phyloP scores from a whole-genome alignment of 2,329 filamentous ascomycete genomes.

The Aotearoamyces nothofagi region DNA sequence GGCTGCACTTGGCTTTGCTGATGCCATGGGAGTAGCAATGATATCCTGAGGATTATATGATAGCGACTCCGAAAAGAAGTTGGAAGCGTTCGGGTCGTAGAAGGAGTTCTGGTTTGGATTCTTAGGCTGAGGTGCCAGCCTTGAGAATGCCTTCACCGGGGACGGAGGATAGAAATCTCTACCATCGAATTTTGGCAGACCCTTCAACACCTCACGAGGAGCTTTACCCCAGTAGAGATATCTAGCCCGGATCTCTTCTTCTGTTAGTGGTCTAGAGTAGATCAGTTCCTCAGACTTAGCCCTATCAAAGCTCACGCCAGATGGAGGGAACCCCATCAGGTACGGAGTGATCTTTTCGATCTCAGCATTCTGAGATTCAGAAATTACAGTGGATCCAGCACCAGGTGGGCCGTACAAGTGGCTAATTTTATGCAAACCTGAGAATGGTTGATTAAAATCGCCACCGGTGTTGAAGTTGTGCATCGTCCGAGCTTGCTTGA shows the following conservation, averaged over 20 bases:
- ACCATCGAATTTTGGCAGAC: constrained; percentile 48
- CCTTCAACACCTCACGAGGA: constrained; percentile 31
- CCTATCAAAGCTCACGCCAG: background rate
- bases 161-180: constrained; percentile 48
- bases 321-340: constrained; percentile 3
- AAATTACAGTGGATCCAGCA: background rate
- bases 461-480: too few relatives aligned
- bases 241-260: constrained; percentile 41
- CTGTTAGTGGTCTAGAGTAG: constrained; percentile 40
- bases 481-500: background rate
- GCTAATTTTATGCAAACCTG: background rate
- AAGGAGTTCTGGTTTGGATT: too few relatives aligned
- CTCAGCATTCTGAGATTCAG: background rate
- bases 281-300: constrained; percentile 7
- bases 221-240: constrained; percentile 45
- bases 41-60: too few relatives aligned
- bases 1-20: too few relatives aligned
- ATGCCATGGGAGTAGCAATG: too few relatives aligned
- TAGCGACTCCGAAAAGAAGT: too few relatives aligned
- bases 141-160: constrained; percentile 24
- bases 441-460: background rate
- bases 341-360: constrained; percentile 1
- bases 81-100: too few relatives aligned
- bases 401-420: too few relatives aligned
- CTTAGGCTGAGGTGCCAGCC: too few relatives aligned